Conservation (phyloP, 2,329 filamentous ascomycete genomes). For the Cladosporium sp. region DNA sequence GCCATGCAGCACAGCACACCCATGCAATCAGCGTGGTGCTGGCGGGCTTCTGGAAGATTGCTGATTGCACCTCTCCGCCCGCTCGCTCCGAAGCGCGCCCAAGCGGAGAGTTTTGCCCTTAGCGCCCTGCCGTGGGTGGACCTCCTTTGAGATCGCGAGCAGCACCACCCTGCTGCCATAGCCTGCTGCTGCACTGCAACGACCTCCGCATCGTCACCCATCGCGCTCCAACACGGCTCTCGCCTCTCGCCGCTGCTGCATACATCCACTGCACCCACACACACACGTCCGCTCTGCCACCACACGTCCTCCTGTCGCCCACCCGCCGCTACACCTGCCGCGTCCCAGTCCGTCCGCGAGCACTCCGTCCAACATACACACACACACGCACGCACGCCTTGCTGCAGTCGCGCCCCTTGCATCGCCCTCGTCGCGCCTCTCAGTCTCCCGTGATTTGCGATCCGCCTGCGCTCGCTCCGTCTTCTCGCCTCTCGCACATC, state of each 20-base stretch:
- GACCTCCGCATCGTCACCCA: background rate
- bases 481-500: conserved; percentile 1
- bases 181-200: background rate
- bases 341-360: too few relatives aligned
- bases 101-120: conserved; percentile 7
- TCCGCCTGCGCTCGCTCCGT: background rate
- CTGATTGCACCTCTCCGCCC: background rate
- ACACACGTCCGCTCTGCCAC: background rate
- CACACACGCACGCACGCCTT: background rate
- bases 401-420: conserved; percentile 8
- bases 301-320: background rate
- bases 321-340: background rate
- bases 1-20: too few relatives aligned
- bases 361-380: background rate
- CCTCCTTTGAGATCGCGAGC: background rate
- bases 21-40: too few relatives aligned
- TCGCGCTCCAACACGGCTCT: background rate
- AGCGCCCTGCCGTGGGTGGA: background rate
- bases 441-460: conserved; percentile 1
- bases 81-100: background rate
- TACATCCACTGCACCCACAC: background rate
- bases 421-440: background rate
- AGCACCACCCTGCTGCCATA: background rate
- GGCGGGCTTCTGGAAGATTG: conserved; percentile 1
- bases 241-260: background rate